Evolutionary conservation across 1,139 yeast genomes (phyloP).

Genomic region (Zygosaccharomyces pseudobailii): DNA sequence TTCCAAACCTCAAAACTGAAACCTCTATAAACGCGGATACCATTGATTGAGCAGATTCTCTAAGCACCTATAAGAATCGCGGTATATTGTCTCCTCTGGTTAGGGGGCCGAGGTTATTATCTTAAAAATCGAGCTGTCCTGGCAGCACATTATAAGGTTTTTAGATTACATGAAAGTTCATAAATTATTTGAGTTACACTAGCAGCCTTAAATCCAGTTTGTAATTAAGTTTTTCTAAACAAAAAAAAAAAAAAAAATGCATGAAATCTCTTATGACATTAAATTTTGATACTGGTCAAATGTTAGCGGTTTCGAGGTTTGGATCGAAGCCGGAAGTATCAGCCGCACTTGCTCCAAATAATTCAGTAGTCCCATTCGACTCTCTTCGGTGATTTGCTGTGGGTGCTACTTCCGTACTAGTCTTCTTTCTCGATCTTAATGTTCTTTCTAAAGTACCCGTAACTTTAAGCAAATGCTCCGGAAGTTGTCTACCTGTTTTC

Average conservation of each 20-base stretch:
- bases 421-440: constrained; percentile 35
- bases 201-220: too few species aligned
- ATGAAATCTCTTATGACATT: neutral
- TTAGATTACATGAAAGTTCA: too few species aligned
- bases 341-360: constrained; percentile 14
- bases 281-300: constrained; percentile 7
- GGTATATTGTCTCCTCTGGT: too few species aligned
- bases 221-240: neutral
- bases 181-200: too few species aligned
- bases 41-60: neutral
- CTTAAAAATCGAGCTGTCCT: too few species aligned
- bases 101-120: too few species aligned
- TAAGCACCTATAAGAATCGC: too few species aligned
- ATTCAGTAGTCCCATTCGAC: constrained; percentile 8
- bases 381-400: constrained; percentile 3
- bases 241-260: neutral
- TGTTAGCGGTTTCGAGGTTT: constrained; percentile 17
- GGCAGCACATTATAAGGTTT: too few species aligned
- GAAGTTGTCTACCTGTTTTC: constrained; percentile 66
- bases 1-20: neutral
- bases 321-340: constrained; percentile 23
- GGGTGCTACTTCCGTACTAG: constrained; percentile 8
- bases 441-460: constrained; percentile 78
- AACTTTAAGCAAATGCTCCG: constrained; percentile 71
- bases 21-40: neutral